These are phyloP conservation scores for Holtermannia corniformis DNA, from an alignment of 768 basidiomycete genomes.

Conservation along the genomic window DNA sequence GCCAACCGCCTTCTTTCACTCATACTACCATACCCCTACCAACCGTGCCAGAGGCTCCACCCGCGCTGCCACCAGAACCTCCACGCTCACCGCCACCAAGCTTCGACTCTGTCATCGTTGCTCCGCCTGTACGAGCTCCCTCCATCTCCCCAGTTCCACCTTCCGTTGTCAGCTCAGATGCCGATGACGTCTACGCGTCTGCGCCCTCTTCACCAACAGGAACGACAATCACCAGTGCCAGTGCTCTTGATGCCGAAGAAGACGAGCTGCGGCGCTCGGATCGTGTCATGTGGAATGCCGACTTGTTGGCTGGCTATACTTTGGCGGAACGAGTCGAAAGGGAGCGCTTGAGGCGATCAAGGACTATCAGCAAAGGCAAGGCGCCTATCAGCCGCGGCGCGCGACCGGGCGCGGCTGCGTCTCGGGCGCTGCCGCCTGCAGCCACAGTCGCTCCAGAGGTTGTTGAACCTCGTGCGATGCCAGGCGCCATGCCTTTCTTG, in stretches of 20 bases:
- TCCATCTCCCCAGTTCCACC: not conserved
- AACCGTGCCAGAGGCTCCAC: not conserved
- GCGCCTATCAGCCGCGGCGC: not conserved
- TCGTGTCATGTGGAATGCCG: slow-evolving; percentile 30
- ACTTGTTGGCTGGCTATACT: slow-evolving; percentile 31
- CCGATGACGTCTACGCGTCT: slow-evolving; percentile 11
- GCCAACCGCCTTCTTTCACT: slow-evolving; percentile 21
- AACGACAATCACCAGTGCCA: slow-evolving; percentile 7
- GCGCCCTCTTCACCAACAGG: slow-evolving; percentile 15
- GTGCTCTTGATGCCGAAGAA: slow-evolving; percentile 3
- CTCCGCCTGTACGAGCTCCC: slow-evolving; percentile 1
- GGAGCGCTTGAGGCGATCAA: slow-evolving; percentile 17
- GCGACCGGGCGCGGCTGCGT: not conserved
- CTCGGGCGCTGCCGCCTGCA: too few relatives aligned
- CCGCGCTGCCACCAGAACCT: not conserved
- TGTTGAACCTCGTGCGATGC: too few relatives aligned
- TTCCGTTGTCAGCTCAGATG: not conserved
- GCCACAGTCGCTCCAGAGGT: too few relatives aligned
- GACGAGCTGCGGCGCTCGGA: slow-evolving; percentile 17
- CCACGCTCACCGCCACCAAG: slow-evolving; percentile 27
- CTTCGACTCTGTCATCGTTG: slow-evolving; percentile 24
- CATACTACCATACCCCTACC: not conserved
- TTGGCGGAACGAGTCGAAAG: slow-evolving; percentile 28
- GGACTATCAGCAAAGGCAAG: slow-evolving; percentile 4
- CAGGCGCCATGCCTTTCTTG: too few relatives aligned